Evolutionary conservation across 2,329 filamentous ascomycete genomes (phyloP), one percentile per base, ranked within the genome.

Genomic region (Trichoderma endophyticum): DNA sequence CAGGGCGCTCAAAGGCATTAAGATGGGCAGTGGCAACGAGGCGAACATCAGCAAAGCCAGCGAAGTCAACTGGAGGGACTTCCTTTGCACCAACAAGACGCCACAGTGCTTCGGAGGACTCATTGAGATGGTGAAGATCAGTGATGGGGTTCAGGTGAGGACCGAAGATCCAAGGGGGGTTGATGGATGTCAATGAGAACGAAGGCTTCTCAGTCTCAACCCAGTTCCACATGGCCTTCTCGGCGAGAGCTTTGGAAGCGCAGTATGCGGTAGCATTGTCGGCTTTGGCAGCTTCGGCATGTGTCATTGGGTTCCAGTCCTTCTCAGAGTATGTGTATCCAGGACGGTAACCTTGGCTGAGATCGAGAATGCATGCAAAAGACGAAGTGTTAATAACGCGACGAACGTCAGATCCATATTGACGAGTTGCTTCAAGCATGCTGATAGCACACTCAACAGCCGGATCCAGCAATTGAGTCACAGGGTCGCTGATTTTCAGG

Each of bases 21-120:
- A 92, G 85, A 74, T 92, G 90, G 1, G 86, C 86, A 6, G 86
- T 79, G 0, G 90, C 90, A 1, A 92, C 85, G 74, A 92, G 86
- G 3, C 86, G 83, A 9, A 87, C 86, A 72, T 88, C 86, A 2
- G 89, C 86, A 82, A 88, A 92, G 1, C 72, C 76, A 26, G 62
- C 75, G 65, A 77, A 77, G 67, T 76, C 76, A 9, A 73, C 73
- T 11, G 74, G 72, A 0, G 75, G 75, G 4, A 77, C 56, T 1
- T 73, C 72, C 2, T 71, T 73, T 7, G 75, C 76, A 0, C 36
- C 73, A 3, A 72, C n/a, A 2, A 77, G 71, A 8, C 67, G 67
- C 72, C 73, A 74, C 4, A 77, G 36, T 6, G 73, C 57, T 4
- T 73, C 73, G 3, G 73, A 36, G 1, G 76, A 77, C 34, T 74